Evolutionary conservation across 2,329 filamentous ascomycete species (phyloP).

Genomic region (Colletotrichum nymphaeae): DNA sequence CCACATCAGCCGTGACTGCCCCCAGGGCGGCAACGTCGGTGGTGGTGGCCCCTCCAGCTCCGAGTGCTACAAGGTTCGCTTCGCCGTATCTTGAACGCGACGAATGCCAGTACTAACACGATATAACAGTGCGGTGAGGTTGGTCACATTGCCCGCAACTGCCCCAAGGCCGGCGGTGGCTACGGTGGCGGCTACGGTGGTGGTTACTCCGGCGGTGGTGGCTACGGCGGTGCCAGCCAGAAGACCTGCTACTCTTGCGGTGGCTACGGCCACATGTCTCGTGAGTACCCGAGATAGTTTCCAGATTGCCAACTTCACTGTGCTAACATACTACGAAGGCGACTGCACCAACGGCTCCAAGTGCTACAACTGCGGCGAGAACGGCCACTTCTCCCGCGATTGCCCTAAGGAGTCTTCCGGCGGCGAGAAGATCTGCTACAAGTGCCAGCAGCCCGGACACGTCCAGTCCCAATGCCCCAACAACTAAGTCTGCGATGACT

Average conservation of each 20-base stretch:
- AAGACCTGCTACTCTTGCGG: slow-evolving; percentile 99
- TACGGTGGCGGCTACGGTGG: slow-evolving; percentile 62
- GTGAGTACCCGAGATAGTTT: slow-evolving; percentile 56
- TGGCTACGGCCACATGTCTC: slow-evolving; percentile 95
- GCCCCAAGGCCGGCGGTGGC: slow-evolving; percentile 71
- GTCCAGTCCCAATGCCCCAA: slow-evolving; percentile 95
- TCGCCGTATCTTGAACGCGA: background rate
- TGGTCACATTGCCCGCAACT: slow-evolving; percentile 95
- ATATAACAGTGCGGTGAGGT: slow-evolving; percentile 82
- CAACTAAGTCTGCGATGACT: slow-evolving; percentile 60
- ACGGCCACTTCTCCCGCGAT: slow-evolving; percentile 94
- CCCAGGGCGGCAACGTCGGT: slow-evolving; percentile 60
- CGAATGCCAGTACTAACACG: slow-evolving; percentile 11
- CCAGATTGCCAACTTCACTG: background rate
- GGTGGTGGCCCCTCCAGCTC: slow-evolving; percentile 60
- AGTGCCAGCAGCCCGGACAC: slow-evolving; percentile 87
- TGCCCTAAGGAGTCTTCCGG: slow-evolving; percentile 91
- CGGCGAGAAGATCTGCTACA: slow-evolving; percentile 98
- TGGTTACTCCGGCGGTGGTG: slow-evolving; percentile 57
- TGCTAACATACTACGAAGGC: slow-evolving; percentile 55
- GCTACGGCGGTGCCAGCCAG: slow-evolving; percentile 64
- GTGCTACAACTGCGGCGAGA: slow-evolving; percentile 98
- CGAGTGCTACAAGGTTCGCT: slow-evolving; percentile 87
- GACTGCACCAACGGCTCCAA: slow-evolving; percentile 99
- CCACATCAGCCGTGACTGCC: slow-evolving; percentile 89